Conservation (phyloP, 2,329 filamentous ascomycete genomes). For the Knufia fluminis region DNA sequence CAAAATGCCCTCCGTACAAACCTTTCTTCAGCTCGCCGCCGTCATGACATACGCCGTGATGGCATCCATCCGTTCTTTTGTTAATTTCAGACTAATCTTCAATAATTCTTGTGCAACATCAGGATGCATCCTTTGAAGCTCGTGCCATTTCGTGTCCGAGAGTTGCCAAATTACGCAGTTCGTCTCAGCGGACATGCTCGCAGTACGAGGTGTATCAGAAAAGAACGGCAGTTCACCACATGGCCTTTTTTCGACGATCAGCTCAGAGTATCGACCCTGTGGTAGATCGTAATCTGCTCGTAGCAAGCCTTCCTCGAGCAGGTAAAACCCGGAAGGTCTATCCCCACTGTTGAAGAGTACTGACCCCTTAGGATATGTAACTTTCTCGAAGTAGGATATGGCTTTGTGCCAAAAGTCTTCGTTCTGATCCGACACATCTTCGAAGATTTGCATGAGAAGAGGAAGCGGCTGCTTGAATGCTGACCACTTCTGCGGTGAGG, state of each 20-base stretch:
- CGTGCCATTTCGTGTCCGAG: constrained; percentile 60
- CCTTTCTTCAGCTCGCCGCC: constrained; percentile 11
- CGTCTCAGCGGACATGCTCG: constrained; percentile 73
- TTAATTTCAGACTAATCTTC: constrained; percentile 82
- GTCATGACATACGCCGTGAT: constrained; percentile 47
- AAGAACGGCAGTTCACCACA: constrained; percentile 97
- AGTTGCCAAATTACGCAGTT: constrained; percentile 78
- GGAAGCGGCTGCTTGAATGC: constrained; percentile 83
- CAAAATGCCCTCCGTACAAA: background rate
- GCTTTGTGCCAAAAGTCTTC: constrained; percentile 93
- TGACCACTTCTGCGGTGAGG: constrained; percentile 61
- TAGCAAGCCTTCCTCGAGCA: constrained; percentile 80
- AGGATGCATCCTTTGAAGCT: constrained; percentile 60
- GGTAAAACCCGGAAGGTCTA: constrained; percentile 71
- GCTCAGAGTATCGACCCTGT: constrained; percentile 80
- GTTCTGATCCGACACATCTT: constrained; percentile 72
- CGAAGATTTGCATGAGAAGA: constrained; percentile 90
- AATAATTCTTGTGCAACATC: constrained; percentile 77
- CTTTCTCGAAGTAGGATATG: constrained; percentile 63
- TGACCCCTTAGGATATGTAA: constrained; percentile 58
- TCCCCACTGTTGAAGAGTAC: constrained; percentile 73
- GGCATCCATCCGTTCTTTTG: constrained; percentile 79
- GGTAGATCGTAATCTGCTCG: constrained; percentile 84
- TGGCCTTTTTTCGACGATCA: constrained; percentile 87
- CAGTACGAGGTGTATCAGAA: constrained; percentile 76